These are phyloP conservation scores for Cyathus striatus DNA, from an alignment of 768 basidiomycete species.

Conservation along the genomic window DNA sequence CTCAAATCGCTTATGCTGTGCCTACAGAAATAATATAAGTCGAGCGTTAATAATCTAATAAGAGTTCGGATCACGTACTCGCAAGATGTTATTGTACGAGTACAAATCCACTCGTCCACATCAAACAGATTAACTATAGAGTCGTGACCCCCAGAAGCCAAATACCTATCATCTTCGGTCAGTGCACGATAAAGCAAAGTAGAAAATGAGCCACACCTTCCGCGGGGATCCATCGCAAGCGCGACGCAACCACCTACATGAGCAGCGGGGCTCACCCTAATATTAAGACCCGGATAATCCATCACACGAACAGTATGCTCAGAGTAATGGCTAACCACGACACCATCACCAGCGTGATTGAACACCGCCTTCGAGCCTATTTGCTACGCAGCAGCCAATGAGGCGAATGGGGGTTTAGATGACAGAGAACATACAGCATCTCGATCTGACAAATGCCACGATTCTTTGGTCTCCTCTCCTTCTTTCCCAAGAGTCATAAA, in stretches of 20 bases:
- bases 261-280: constrained; percentile 61
- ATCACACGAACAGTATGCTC: constrained; percentile 64
- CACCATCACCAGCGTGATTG: constrained; percentile 69
- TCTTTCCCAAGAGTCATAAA: constrained; percentile 56
- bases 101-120: constrained; percentile 74
- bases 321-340: constrained; percentile 60
- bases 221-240: constrained; percentile 75
- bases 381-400: no score
- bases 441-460: constrained; percentile 43
- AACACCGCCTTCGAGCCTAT: constrained; percentile 67
- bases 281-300: constrained; percentile 58
- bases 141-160: constrained; percentile 77
- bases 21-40: constrained; percentile 27
- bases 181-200: constrained; percentile 4
- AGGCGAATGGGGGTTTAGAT: no score
- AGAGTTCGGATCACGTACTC: constrained; percentile 49
- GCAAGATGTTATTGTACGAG: constrained; percentile 71
- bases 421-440: constrained; percentile 34
- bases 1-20: constrained; percentile 68
- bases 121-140: constrained; percentile 84
- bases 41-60: background rate
- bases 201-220: constrained; percentile 37
- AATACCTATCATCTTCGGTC: constrained; percentile 43
- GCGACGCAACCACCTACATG: constrained; percentile 81
- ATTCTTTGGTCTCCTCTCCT: constrained; percentile 41